Base-by-base conservation (phyloP, 352 stramenopile species). In the Globisporangium heterothallicum region DNA sequence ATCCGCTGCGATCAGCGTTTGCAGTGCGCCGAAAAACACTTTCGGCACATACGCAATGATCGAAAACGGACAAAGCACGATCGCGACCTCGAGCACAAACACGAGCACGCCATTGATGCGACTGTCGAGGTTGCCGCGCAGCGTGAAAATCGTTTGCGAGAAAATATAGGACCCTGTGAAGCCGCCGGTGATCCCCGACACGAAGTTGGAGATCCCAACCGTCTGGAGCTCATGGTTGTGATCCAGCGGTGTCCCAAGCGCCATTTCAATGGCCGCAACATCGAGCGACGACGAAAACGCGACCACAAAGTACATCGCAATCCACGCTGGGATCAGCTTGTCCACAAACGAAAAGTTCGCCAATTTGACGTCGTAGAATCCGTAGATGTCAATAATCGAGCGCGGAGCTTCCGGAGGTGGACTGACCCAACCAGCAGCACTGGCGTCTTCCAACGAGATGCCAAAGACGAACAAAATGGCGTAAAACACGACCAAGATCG, bases 131-230 rank as follows among this genome's bases (percentile, higher is more conserved):
- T 86, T 80, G 26, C 80, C 76, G 18, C 83, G 83, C 59, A 93
- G 66, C 34, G 84, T 91, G 62, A 94, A 93, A 49, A 94, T 93
- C 34, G 94, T 99, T 77, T 99, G 97, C 22, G 86, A 97, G 68
- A 99, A 99, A 61, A 99, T 99, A 70, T 99, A 99, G 22, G 83
- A 98, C 6, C 97, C 97, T 5, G 96, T 99, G 64, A 98, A 99
- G 35, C 97, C 97, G 18, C 97, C 96, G 0, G 85, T 88, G 32
- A 98, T 45, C 5, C 97, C 97, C 24, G 88, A 98, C 13, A 99
- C 61, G 16, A 99, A 70, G 72, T 99, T 99, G 41, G 86, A 97
- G 22, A 98, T 73, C 1, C 97, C 97, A 6, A 99, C 95, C 25
- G 91, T 98, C 51, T 94, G 82, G 14, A 97, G 68, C 46, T 99